Conservation (phyloP, 495 filamentous ascomycete species). For the Chlorociboria aeruginascens region DNA sequence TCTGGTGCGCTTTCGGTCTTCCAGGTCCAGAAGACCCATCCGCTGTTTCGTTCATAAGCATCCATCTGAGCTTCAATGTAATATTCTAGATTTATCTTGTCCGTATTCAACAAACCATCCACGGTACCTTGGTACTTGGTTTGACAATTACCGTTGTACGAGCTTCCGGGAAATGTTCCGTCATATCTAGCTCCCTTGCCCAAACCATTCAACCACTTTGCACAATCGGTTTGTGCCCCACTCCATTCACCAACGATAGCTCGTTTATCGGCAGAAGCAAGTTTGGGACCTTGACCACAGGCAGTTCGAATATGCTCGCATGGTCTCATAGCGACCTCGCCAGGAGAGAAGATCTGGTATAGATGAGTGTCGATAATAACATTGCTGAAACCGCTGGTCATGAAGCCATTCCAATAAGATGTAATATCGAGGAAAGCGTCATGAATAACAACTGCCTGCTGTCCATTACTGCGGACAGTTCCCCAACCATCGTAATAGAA, state of each 20-base stretch:
- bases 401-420: slow-evolving; percentile 63
- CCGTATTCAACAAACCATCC: slow-evolving; percentile 32
- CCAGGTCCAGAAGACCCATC: slow-evolving; percentile 80
- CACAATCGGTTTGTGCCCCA: slow-evolving; percentile 65
- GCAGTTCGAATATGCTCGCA: slow-evolving; percentile 37
- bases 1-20: slow-evolving; percentile 77
- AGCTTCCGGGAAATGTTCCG: slow-evolving; percentile 38
- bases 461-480: slow-evolving; percentile 36
- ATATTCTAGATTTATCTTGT: slow-evolving; percentile 44
- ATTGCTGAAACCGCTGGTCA: slow-evolving; percentile 42
- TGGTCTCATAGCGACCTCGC: slow-evolving; percentile 37
- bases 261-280: slow-evolving; percentile 53
- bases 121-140: slow-evolving; percentile 46
- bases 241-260: slow-evolving; percentile 60
- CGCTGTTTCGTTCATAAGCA: slow-evolving; percentile 53
- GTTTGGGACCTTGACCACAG: slow-evolving; percentile 35
- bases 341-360: slow-evolving; percentile 55
- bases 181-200: slow-evolving; percentile 61
- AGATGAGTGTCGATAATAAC: slow-evolving; percentile 60
- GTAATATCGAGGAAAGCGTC: slow-evolving; percentile 55
- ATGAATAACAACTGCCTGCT: slow-evolving; percentile 49
- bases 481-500: slow-evolving; percentile 56
- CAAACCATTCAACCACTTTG: slow-evolving; percentile 58
- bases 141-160: slow-evolving; percentile 45
- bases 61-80: slow-evolving; percentile 67